Conservation (phyloP, 2,329 filamentous ascomycete genomes). For the Monilinia polystroma region DNA sequence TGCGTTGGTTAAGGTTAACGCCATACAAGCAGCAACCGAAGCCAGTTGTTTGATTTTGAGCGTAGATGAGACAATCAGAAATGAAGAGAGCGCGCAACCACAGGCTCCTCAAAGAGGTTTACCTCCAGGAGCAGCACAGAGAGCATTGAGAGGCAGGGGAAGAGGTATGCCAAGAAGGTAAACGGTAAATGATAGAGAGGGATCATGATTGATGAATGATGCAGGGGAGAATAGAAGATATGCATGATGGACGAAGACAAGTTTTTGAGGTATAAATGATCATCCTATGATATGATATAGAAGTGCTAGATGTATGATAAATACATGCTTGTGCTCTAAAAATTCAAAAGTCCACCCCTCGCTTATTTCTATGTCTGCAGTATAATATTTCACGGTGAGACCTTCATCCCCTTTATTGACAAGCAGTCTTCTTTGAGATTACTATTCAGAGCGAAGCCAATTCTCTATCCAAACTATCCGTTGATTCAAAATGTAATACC, state of each 20-base stretch:
- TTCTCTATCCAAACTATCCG: too few species aligned
- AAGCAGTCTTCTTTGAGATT: not conserved
- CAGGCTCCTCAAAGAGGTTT: constrained; percentile 75
- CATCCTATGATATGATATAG: constrained; percentile 14
- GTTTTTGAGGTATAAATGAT: constrained; percentile 1
- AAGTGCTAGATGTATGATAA: constrained; percentile 15
- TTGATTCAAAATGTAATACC: not conserved
- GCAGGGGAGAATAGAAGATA: not conserved
- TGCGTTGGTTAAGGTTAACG: constrained; percentile 92
- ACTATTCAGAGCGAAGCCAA: not conserved
- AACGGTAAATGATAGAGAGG: constrained; percentile 15
- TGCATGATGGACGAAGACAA: constrained; percentile 15
- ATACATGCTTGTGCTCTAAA: constrained; percentile 1
- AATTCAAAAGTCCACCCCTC: constrained; percentile 11
- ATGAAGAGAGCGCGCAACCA: constrained; percentile 86
- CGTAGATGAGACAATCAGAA: constrained; percentile 98
- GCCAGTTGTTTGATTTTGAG: constrained; percentile 92
- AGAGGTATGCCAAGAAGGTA: constrained; percentile 76
- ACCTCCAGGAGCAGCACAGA: constrained; percentile 81
- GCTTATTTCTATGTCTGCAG: not conserved
- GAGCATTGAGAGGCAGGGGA: constrained; percentile 79
- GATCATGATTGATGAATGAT: constrained; percentile 23
- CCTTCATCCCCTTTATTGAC: not conserved
- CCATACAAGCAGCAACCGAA: constrained; percentile 92
- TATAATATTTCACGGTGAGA: not conserved